Evolutionary conservation across 495 filamentous ascomycete genomes (phyloP).

Genomic region (Amniculicola lignicola): DNA sequence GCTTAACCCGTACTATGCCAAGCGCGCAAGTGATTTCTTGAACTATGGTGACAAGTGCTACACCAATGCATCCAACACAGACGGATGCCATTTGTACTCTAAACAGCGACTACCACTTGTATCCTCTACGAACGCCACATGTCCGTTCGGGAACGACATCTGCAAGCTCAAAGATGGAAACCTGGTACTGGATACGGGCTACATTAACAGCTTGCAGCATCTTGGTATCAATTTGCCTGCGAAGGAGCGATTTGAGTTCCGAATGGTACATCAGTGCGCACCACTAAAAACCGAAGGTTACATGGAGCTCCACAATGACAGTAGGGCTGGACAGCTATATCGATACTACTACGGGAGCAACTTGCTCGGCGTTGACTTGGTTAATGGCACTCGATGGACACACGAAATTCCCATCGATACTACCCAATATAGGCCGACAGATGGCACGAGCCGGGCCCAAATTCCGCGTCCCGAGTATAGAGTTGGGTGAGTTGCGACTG

Average conservation of each 20-base stretch:
- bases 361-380: neutral
- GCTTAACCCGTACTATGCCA: neutral
- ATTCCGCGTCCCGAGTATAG: neutral
- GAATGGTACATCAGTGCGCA: conserved; percentile 5
- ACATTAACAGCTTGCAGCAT: conserved; percentile 1
- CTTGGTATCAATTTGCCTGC: conserved; percentile 15
- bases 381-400: neutral
- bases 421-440: neutral
- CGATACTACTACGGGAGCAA: neutral
- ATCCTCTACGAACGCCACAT: neutral
- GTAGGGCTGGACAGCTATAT: neutral
- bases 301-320: neutral
- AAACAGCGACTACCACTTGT: conserved; percentile 2
- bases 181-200: conserved; percentile 11
- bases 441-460: neutral
- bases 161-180: conserved; percentile 1
- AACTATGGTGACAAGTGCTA: conserved; percentile 22
- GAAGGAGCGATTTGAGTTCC: conserved; percentile 11
- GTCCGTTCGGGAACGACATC: conserved; percentile 13
- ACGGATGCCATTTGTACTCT: conserved; percentile 15
- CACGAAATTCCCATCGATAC: conserved; percentile 7
- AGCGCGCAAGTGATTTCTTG: conserved; percentile 1
- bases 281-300: conserved; percentile 6
- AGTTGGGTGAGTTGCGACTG: neutral
- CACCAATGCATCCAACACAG: conserved; percentile 3